Evolutionary conservation across 306 rosid species (phyloP).

Genomic region (Hippophae gyantsensis): DNA sequence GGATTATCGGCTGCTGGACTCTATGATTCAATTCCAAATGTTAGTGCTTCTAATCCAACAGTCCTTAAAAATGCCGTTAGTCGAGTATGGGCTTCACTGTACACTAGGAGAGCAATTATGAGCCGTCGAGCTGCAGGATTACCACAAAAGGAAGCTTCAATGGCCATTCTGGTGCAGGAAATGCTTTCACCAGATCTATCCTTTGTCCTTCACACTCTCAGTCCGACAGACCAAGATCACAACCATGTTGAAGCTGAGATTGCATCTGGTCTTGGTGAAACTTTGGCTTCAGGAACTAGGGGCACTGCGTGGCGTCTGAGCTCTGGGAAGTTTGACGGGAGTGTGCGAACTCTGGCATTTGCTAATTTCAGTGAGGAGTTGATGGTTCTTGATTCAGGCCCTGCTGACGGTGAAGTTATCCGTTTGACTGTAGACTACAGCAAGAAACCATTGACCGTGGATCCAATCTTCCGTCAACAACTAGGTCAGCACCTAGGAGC

Average conservation of each 20-base stretch:
- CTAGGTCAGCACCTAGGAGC: slow-evolving; percentile 87
- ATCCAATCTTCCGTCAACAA: slow-evolving; percentile 60
- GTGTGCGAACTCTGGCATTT: slow-evolving; percentile 61
- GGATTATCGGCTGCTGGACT: slow-evolving; percentile 99
- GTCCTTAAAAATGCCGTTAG: slow-evolving; percentile 57
- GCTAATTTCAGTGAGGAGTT: slow-evolving; percentile 93
- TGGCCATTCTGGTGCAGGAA: slow-evolving; percentile 92
- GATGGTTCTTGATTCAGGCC: slow-evolving; percentile 58
- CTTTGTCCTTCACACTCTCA: slow-evolving; percentile 74
- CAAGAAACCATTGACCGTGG: slow-evolving; percentile 66
- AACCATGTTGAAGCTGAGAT: slow-evolving; percentile 82
- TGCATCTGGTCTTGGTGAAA: slow-evolving; percentile 94
- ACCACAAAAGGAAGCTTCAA: slow-evolving; percentile 70
- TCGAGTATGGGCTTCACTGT: slow-evolving; percentile 87
- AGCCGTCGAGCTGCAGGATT: slow-evolving; percentile 81
- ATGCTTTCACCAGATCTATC: slow-evolving; percentile 94
- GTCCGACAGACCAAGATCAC: slow-evolving; percentile 63
- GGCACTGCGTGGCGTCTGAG: slow-evolving; percentile 94
- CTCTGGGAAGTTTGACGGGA: slow-evolving; percentile 75
- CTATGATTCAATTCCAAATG: slow-evolving; percentile 89
- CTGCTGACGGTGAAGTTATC: slow-evolving; percentile 83
- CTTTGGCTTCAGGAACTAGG: slow-evolving; percentile 86
- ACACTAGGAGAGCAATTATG: slow-evolving; percentile 80
- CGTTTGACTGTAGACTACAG: slow-evolving; percentile 83
- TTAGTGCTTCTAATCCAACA: slow-evolving; percentile 61